Conservation (phyloP, 2,329 filamentous ascomycete species). For the Fusarium bactridioides region DNA sequence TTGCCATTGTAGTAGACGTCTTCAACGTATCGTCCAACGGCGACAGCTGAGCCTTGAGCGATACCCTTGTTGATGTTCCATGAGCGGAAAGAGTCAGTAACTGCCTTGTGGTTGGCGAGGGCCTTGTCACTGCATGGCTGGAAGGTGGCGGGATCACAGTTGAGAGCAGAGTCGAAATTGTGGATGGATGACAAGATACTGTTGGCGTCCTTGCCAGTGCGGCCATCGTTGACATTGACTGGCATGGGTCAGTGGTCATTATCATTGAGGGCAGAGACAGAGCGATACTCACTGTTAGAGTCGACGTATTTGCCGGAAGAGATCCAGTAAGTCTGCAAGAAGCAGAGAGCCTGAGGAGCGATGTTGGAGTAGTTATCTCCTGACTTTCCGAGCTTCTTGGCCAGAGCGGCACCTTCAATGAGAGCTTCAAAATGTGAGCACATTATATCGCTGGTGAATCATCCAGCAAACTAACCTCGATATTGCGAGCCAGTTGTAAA, state of each 20-base stretch:
- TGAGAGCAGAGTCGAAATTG: conserved; percentile 71
- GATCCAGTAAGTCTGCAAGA: conserved; percentile 78
- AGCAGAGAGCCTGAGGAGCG: conserved; percentile 76
- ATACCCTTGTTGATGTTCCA: conserved; percentile 76
- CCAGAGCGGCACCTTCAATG: conserved; percentile 72
- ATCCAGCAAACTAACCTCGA: conserved; percentile 55
- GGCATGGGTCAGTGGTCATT: background rate
- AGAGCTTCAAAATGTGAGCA: conserved; percentile 51
- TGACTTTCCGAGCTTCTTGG: conserved; percentile 66
- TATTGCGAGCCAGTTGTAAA: conserved; percentile 78
- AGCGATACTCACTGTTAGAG: conserved; percentile 65
- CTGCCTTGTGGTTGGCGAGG: conserved; percentile 78
- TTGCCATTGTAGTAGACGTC: conserved; percentile 81
- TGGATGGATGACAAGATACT: conserved; percentile 72
- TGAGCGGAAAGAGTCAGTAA: conserved; percentile 78
- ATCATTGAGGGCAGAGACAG: no score
- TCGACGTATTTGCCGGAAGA: conserved; percentile 65
- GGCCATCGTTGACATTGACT: conserved; percentile 66
- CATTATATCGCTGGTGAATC: background rate
- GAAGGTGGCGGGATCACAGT: conserved; percentile 75
- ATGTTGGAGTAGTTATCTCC: conserved; percentile 69
- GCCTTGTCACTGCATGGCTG: conserved; percentile 77
- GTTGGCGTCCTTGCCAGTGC: conserved; percentile 76
- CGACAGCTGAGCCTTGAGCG: conserved; percentile 64
- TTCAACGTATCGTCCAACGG: conserved; percentile 73